phyloP scores from a whole-genome alignment of 2,329 filamentous ascomycete species.

The Neobulgaria alba region DNA sequence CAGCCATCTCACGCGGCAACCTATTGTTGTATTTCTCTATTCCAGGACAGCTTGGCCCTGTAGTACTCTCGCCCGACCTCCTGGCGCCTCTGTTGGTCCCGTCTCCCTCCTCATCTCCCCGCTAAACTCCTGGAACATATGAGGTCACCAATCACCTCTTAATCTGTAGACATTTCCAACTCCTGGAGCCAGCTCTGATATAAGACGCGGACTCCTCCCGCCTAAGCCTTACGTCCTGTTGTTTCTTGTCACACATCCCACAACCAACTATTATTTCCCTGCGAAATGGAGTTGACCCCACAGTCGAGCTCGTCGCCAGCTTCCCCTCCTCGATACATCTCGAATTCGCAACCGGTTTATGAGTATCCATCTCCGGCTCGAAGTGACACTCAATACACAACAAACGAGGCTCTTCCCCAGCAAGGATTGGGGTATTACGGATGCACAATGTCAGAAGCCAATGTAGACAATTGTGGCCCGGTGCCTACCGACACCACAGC shows the following conservation, averaged over 20 bases:
- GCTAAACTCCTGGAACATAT: slow-evolving; percentile 8
- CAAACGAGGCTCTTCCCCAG: slow-evolving; percentile 18
- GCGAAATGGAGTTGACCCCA: slow-evolving; percentile 28
- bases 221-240: slow-evolving; percentile 2
- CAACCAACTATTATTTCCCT: slow-evolving; percentile 10
- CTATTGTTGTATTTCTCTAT: not conserved
- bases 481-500: slow-evolving; percentile 16
- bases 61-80: slow-evolving; percentile 4
- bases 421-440: slow-evolving; percentile 26
- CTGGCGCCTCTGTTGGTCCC: slow-evolving; percentile 6
- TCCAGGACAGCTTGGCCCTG: not conserved
- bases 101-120: slow-evolving; percentile 5
- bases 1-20: not conserved
- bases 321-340: slow-evolving; percentile 24
- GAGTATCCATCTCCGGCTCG: slow-evolving; percentile 29
- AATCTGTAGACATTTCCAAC: not conserved
- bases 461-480: slow-evolving; percentile 16
- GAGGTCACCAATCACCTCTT: slow-evolving; percentile 15
- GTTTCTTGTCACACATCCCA: slow-evolving; percentile 7
- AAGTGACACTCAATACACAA: slow-evolving; percentile 25
- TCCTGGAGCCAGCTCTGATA: slow-evolving; percentile 5
- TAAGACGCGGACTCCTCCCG: slow-evolving; percentile 5
- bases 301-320: slow-evolving; percentile 26
- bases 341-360: slow-evolving; percentile 25
- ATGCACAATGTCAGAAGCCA: slow-evolving; percentile 24